Conservation (phyloP, 1,139 yeast genomes). For the Yamadazyma kanchanaburiensis region DNA sequence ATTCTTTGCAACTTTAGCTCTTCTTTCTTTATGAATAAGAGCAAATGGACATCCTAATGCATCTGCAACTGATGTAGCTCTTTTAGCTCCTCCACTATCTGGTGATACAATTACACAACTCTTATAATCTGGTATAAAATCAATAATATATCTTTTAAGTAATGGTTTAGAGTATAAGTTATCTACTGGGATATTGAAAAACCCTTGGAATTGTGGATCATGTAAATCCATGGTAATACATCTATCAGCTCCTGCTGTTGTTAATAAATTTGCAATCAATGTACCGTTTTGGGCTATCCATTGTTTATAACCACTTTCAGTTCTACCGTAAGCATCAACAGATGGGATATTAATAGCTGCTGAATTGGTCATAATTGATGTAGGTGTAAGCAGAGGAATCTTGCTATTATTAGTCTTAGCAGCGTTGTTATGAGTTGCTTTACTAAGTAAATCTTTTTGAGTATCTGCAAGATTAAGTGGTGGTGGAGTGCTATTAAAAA, state of each 20-base stretch:
- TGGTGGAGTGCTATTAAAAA: constrained; percentile 14
- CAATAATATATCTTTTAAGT: constrained; percentile 73
- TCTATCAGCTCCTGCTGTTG: constrained; percentile 95
- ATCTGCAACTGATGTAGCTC: constrained; percentile 94
- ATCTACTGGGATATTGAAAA: constrained; percentile 89
- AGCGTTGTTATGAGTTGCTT: constrained; percentile 14
- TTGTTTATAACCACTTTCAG: constrained; percentile 72
- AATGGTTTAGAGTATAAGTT: constrained; percentile 84
- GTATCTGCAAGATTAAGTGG: constrained; percentile 10
- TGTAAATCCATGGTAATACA: constrained; percentile 97
- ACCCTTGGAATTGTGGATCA: constrained; percentile 94
- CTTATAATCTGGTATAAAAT: constrained; percentile 67
- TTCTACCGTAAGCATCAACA: constrained; percentile 38
- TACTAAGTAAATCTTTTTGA: constrained; percentile 9
- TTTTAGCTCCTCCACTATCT: constrained; percentile 96
- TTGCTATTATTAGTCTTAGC: constrained; percentile 9
- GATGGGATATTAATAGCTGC: constrained; percentile 27
- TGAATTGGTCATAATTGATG: constrained; percentile 29
- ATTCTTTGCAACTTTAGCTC: constrained; percentile 44
- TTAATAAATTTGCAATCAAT: constrained; percentile 79
- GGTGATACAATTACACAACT: constrained; percentile 90
- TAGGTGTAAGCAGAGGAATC: constrained; percentile 18
- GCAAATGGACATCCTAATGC: constrained; percentile 88
- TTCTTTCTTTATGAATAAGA: constrained; percentile 89
- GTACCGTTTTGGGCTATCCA: constrained; percentile 98